These are phyloP conservation scores for Inonotus hispidus DNA, from an alignment of 1,284 basidiomycete genomes.

Conservation along the genomic window DNA sequence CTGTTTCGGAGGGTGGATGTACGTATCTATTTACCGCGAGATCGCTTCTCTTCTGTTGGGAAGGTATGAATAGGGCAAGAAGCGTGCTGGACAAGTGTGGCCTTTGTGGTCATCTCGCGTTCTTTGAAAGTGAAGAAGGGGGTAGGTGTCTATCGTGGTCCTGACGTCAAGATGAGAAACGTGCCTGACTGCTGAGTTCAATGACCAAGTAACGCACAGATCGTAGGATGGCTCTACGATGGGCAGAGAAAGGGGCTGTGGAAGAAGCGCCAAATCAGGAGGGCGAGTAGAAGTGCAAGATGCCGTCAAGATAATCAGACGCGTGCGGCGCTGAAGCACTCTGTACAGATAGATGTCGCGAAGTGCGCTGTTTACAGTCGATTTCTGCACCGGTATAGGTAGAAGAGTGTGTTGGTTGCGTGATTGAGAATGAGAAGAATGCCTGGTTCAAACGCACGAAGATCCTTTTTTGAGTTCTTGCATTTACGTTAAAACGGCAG, in stretches of 20 bases:
- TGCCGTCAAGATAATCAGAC: neutral
- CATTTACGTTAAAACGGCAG: neutral
- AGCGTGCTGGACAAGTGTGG: neutral
- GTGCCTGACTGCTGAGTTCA: neutral
- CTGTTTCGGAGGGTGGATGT: neutral
- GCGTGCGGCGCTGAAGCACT: neutral
- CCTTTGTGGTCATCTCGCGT: neutral
- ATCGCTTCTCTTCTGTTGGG: neutral
- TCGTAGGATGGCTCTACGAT: neutral
- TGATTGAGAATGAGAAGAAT: neutral
- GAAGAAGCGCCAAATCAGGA: neutral
- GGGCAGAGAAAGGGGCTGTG: neutral
- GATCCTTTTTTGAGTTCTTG: neutral
- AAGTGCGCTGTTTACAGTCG: neutral
- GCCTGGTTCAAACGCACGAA: neutral
- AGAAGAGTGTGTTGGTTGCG: neutral
- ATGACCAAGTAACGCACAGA: neutral
- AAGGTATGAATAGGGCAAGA: neutral
- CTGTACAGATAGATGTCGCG: neutral
- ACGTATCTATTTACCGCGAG: neutral
- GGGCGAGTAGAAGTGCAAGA: neutral
- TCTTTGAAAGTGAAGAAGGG: neutral
- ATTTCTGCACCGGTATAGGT: neutral
- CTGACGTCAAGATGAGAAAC: conserved; percentile 2
- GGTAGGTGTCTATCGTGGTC: neutral